Conservation (phyloP, 306 rosid species). For the Neltuma alba region DNA sequence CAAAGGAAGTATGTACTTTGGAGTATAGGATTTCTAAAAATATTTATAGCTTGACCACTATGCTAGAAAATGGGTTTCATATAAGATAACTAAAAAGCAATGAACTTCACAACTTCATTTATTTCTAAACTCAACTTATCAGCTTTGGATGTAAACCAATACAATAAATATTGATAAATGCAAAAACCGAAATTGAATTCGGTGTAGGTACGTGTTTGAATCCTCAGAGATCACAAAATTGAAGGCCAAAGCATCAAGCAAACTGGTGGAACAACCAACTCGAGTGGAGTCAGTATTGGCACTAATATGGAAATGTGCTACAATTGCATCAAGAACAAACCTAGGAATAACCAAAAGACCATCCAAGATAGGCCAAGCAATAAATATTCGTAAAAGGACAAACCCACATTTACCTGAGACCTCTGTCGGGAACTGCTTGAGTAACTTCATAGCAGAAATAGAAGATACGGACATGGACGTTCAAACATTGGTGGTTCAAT, state of each 20-base stretch:
- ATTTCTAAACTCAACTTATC: too few relatives aligned
- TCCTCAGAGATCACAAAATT: not conserved
- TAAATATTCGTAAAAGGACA: not conserved
- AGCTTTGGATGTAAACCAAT: too few relatives aligned
- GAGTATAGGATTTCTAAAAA: too few relatives aligned
- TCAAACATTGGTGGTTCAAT: not conserved
- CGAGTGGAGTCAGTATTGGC: not conserved
- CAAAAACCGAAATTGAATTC: constrained; percentile 24
- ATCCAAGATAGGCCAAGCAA: not conserved
- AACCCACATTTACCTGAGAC: not conserved
- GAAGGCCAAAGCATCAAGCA: not conserved
- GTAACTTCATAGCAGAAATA: not conserved
- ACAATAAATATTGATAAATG: too few relatives aligned
- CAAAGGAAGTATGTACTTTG: too few relatives aligned
- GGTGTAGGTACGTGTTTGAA: not conserved
- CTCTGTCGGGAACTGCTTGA: not conserved
- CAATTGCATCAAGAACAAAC: not conserved
- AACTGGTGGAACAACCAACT: not conserved
- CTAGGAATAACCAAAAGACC: not conserved
- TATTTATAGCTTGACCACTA: too few relatives aligned
- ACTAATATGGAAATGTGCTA: not conserved
- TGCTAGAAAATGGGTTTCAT: too few relatives aligned
- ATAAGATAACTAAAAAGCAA: too few relatives aligned
- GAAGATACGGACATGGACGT: not conserved
- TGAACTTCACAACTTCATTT: too few relatives aligned